Base-by-base conservation (phyloP, 2,329 filamentous ascomycete genomes). In the Knufia fluminis region DNA sequence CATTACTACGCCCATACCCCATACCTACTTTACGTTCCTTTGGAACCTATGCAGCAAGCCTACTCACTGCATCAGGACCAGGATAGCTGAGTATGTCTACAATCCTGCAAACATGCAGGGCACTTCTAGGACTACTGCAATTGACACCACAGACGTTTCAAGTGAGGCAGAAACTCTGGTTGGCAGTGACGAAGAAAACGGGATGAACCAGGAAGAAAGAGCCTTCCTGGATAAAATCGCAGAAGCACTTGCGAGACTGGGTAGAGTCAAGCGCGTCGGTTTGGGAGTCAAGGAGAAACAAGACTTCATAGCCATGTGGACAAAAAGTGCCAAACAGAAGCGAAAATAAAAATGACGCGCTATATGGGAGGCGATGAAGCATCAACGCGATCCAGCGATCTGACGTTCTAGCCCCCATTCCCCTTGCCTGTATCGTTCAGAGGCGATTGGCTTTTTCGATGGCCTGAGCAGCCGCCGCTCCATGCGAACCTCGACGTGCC, bases 1-100 rank as follows among this genome's bases (percentile, higher is more conserved):
- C 63, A 82, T 97, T 51, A 94, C 91, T 0, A 96, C 92, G 0
- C 91, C 92, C 0, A 72, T 98, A 0, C 90, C 92, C 0, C 81
- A 83, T 10, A 75, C 76, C 23, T 89, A 86, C 66, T 46, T 77
- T 4, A 70, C 71, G 1, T 96, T 96, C 64, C 62, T 96, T 7
- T 98, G 90, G 89, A 85, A 83, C 47, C 72, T 97, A 7, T 79
- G 95, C 28, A 86, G 85, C 38, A 80, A 83, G 42, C 86, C 89
- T 1, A 94, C 86, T 1, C 92, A 95, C 57, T 89, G 82, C 60
- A 91, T 98, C 59, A 81, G 89, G 20, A 91, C 97, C 10, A 80
- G 92, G 44, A 90, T 98, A 49, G 92, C 89, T 0, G 86, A 91
- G 61, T 78, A 78, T 1, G 77, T 90, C 20, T 55, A 53, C 41